These are phyloP conservation scores for Vitis rupestris DNA, from an alignment of 164 flowering plant species.

Conservation along the genomic window DNA sequence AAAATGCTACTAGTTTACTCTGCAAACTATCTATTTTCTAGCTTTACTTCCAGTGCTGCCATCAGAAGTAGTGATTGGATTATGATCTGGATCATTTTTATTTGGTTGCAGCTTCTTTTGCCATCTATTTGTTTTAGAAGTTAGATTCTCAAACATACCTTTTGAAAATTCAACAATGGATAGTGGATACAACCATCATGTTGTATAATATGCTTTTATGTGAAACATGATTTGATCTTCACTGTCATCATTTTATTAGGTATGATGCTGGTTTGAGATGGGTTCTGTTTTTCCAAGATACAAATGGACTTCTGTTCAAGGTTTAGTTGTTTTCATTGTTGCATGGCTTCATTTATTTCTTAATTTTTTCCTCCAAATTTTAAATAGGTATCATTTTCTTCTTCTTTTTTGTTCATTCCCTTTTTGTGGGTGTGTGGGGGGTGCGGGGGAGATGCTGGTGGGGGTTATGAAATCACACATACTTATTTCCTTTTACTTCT, in stretches of 20 bases:
- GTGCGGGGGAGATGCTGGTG: too few species aligned
- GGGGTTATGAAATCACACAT: neutral
- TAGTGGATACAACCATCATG: conserved; percentile 1
- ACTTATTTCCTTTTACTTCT: conserved; percentile 4
- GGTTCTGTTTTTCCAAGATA: conserved; percentile 98
- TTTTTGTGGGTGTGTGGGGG: too few species aligned
- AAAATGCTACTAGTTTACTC: neutral
- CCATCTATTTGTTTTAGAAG: neutral
- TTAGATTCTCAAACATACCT: neutral
- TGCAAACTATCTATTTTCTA: neutral
- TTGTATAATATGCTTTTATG: neutral
- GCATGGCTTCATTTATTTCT: conserved; percentile 1
- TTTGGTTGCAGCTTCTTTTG: neutral
- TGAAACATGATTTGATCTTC: neutral
- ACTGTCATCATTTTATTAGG: conserved; percentile 40
- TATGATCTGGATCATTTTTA: neutral
- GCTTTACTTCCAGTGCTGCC: neutral
- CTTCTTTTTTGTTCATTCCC: neutral
- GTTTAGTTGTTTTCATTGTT: conserved; percentile 30
- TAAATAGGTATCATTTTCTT: neutral
- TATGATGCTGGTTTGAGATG: conserved; percentile 79
- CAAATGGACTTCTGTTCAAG: conserved; percentile 96
- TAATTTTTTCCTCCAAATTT: neutral
- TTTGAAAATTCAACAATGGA: neutral
- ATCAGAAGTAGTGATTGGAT: neutral